Evolutionary conservation across 352 stramenopile species (phyloP).

Genomic region (Blastocystis sp.): DNA sequence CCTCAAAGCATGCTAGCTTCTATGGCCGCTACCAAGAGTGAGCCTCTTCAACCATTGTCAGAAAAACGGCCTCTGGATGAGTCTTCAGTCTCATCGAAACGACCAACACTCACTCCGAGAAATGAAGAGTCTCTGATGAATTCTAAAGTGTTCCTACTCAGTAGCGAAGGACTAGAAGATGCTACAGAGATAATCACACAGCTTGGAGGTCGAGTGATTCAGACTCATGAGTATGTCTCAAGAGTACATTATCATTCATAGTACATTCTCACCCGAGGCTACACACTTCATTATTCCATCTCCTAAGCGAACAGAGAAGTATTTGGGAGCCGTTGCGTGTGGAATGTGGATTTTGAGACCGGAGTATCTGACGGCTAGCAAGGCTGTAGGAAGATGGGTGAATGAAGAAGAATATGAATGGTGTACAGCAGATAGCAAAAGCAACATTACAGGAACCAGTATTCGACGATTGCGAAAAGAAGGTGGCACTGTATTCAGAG

Average conservation of each 20-base stretch:
- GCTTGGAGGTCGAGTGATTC: neutral
- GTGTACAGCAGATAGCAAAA: neutral
- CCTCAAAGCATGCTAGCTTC: too few relatives aligned
- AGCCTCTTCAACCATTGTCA: too few relatives aligned
- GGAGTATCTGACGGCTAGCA: neutral
- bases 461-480: slow-evolving; percentile 10
- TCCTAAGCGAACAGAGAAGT: slow-evolving; percentile 38
- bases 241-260: neutral
- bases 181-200: neutral
- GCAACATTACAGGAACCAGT: neutral
- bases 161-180: neutral
- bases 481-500: neutral
- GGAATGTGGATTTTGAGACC: slow-evolving; percentile 45
- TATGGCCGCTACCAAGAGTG: too few relatives aligned
- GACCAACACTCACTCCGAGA: neutral
- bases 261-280: neutral
- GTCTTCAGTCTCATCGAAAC: neutral
- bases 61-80: neutral
- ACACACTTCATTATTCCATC: slow-evolving; percentile 21
- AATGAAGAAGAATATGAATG: slow-evolving; percentile 37
- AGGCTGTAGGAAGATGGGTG: neutral
- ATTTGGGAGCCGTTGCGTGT: slow-evolving; percentile 29
- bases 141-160: neutral
- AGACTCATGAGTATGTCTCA: neutral
- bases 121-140: neutral